These are phyloP conservation scores for Triticum dicoccoides DNA, from an alignment of 176 grass and related monocot genomes.

Conservation along the genomic window DNA sequence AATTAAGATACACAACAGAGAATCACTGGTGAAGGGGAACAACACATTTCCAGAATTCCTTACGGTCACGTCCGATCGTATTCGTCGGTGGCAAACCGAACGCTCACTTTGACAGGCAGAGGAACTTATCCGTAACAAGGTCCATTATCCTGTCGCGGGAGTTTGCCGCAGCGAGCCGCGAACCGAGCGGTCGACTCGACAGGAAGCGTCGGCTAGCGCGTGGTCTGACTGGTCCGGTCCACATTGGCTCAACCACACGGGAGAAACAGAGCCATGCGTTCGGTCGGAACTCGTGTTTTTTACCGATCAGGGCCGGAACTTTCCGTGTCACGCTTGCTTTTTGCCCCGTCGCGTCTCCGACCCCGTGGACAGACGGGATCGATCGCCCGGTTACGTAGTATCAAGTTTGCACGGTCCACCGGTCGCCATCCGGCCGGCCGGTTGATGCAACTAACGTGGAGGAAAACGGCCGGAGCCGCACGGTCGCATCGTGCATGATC, in stretches of 20 bases:
- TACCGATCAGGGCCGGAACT: no score
- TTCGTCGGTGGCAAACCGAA: background rate
- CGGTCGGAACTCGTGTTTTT: no score
- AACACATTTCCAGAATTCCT: background rate
- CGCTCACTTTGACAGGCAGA: background rate
- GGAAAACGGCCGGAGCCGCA: background rate
- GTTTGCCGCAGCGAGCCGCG: slow-evolving; percentile 10
- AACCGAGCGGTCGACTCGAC: background rate
- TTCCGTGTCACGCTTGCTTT: background rate
- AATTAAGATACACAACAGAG: no score
- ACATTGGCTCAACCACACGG: background rate
- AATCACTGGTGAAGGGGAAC: background rate
- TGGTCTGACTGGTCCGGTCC: background rate
- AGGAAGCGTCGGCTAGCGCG: background rate
- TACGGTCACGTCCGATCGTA: background rate
- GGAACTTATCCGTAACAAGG: background rate
- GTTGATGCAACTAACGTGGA: background rate
- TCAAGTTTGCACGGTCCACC: background rate
- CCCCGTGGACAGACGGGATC: background rate
- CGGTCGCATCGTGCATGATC: background rate
- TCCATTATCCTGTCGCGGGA: background rate
- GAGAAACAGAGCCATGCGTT: background rate
- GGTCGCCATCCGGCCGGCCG: background rate
- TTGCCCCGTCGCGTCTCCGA: background rate
- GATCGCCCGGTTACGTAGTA: background rate